These are phyloP conservation scores for Sicyos baderoa DNA, from an alignment of 306 rosid genomes.

Conservation along the genomic window DNA sequence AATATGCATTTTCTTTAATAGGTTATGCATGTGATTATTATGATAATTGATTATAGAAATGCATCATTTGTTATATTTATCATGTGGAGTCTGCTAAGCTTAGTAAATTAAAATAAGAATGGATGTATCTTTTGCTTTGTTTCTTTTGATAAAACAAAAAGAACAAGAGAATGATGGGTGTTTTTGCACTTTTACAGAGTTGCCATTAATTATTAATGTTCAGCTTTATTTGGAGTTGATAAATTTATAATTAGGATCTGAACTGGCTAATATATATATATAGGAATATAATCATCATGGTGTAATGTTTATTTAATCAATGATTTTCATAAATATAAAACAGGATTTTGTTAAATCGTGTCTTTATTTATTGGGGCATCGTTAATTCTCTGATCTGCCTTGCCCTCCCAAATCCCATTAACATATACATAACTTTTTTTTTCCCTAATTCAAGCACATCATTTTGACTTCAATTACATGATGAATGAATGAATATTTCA, in stretches of 20 bases:
- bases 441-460: too few relatives aligned
- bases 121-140: not conserved
- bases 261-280: not conserved
- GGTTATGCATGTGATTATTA: not conserved
- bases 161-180: conserved; percentile 1
- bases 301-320: not conserved
- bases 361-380: not conserved
- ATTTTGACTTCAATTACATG: too few relatives aligned
- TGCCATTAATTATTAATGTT: conserved; percentile 4
- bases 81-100: not conserved
- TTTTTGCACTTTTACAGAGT: conserved; percentile 15
- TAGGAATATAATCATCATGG: not conserved
- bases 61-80: not conserved
- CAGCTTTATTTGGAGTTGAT: not conserved
- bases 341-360: not conserved
- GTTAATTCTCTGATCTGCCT: not conserved
- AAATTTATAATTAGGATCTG: too few relatives aligned
- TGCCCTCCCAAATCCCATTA: not conserved
- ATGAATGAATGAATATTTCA: too few relatives aligned
- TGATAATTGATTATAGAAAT: not conserved
- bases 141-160: conserved; percentile 12
- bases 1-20: too few relatives aligned
- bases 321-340: not conserved
- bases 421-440: too few relatives aligned
- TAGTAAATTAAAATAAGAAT: not conserved